These are phyloP conservation scores for Medicago truncatula DNA, from an alignment of 306 rosid genomes.

Conservation along the genomic window DNA sequence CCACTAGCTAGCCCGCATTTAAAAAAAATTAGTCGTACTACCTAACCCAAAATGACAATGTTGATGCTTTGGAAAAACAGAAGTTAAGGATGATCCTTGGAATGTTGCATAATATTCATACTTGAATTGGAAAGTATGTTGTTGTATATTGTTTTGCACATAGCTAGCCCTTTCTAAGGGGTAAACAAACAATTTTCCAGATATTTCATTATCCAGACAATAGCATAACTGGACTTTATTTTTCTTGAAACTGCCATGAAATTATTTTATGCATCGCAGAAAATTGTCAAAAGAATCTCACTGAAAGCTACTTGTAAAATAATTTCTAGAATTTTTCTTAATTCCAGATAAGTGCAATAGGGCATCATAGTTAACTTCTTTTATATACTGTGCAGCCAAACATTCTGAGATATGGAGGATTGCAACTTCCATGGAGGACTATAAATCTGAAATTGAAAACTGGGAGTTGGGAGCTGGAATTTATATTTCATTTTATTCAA, in stretches of 20 bases:
- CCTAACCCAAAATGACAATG: not conserved
- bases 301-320: not conserved
- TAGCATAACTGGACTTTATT: constrained; percentile 1
- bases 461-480: constrained; percentile 98
- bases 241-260: constrained; percentile 1
- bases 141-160: constrained; percentile 9
- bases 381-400: constrained; percentile 59
- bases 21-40: not conserved
- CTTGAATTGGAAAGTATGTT: not conserved
- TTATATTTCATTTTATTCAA: constrained; percentile 79
- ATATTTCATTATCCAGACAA: not conserved
- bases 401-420: constrained; percentile 84
- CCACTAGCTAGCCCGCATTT: not conserved
- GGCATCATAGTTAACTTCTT: constrained; percentile 33
- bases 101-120: not conserved
- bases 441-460: constrained; percentile 95
- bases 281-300: constrained; percentile 20
- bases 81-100: constrained; percentile 7
- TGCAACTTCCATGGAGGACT: constrained; percentile 83
- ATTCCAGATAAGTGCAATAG: constrained; percentile 15
- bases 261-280: not conserved
- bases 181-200: not conserved
- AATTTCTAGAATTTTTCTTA: constrained; percentile 18
- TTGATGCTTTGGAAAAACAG: constrained; percentile 4
- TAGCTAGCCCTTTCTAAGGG: not conserved